phyloP scores from a whole-genome alignment of 73 alveolate genomes.

The Paramecium pentaurelia region DNA sequence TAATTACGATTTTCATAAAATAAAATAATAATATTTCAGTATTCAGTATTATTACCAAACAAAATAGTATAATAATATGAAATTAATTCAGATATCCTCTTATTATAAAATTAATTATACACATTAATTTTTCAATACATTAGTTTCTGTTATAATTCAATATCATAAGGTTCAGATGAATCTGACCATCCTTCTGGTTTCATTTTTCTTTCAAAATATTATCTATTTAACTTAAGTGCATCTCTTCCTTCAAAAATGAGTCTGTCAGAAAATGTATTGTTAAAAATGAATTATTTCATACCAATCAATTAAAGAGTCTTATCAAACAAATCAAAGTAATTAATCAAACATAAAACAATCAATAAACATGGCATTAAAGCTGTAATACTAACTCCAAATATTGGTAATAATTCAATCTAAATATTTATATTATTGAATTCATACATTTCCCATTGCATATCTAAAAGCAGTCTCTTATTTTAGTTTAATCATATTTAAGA shows the following conservation, averaged over 20 bases:
- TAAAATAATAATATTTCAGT: neutral
- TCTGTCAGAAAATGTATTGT: conserved; percentile 34
- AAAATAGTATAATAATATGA: neutral
- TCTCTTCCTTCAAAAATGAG: conserved; percentile 56
- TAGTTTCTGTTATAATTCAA: neutral
- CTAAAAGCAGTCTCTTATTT: conserved; percentile 52
- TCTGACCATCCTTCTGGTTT: neutral
- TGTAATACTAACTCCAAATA: conserved; percentile 50
- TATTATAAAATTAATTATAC: neutral
- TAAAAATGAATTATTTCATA: conserved; percentile 35
- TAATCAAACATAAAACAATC: conserved; percentile 27
- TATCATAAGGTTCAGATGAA: neutral
- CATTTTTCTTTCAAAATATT: neutral
- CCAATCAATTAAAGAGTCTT: conserved; percentile 19
- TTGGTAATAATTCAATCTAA: conserved; percentile 46
- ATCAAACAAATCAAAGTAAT: conserved; percentile 48
- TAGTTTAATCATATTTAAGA: conserved; percentile 32
- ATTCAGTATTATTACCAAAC: no score
- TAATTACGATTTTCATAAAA: neutral
- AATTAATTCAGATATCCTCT: neutral
- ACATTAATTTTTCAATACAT: neutral
- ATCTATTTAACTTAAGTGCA: neutral
- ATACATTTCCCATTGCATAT: conserved; percentile 54
- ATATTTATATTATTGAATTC: neutral
- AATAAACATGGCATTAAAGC: conserved; percentile 50